Evolutionary conservation across 495 filamentous ascomycete species (phyloP).

Genomic region (Aspergillus panamensis): DNA sequence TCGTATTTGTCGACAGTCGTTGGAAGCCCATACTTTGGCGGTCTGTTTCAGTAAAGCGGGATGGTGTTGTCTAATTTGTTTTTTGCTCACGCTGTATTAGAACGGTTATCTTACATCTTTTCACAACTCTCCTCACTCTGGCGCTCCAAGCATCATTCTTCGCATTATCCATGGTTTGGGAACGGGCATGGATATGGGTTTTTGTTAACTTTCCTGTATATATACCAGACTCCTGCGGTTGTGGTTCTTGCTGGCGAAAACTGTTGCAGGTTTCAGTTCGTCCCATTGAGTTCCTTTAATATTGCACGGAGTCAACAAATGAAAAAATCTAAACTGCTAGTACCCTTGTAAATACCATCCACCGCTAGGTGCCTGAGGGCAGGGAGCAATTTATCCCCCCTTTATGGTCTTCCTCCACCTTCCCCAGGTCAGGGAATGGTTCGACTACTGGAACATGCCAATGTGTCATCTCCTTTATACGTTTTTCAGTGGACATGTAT

Average conservation of each 20-base stretch:
- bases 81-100: slow-evolving; percentile 42
- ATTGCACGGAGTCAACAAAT: slow-evolving; percentile 18
- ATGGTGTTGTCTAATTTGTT: slow-evolving; percentile 33
- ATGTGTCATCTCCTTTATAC: too few species aligned
- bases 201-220: slow-evolving; percentile 40
- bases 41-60: slow-evolving; percentile 31
- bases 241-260: slow-evolving; percentile 34
- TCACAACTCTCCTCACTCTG: slow-evolving; percentile 47
- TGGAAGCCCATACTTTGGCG: slow-evolving; percentile 30
- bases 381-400: too few species aligned
- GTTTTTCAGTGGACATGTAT: too few species aligned
- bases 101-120: slow-evolving; percentile 34
- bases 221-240: slow-evolving; percentile 45
- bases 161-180: slow-evolving; percentile 47
- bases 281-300: slow-evolving; percentile 35
- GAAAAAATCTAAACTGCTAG: slow-evolving; percentile 6
- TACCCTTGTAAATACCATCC: too few species aligned
- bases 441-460: too few species aligned
- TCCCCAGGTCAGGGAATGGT: too few species aligned
- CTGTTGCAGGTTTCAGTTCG: slow-evolving; percentile 25
- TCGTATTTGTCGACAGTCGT: slow-evolving; percentile 17
- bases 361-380: too few species aligned
- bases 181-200: slow-evolving; percentile 46
- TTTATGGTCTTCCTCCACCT: too few species aligned
- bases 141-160: slow-evolving; percentile 46